Conservation (phyloP, 495 filamentous ascomycete genomes). For the Tuber aestivum region DNA sequence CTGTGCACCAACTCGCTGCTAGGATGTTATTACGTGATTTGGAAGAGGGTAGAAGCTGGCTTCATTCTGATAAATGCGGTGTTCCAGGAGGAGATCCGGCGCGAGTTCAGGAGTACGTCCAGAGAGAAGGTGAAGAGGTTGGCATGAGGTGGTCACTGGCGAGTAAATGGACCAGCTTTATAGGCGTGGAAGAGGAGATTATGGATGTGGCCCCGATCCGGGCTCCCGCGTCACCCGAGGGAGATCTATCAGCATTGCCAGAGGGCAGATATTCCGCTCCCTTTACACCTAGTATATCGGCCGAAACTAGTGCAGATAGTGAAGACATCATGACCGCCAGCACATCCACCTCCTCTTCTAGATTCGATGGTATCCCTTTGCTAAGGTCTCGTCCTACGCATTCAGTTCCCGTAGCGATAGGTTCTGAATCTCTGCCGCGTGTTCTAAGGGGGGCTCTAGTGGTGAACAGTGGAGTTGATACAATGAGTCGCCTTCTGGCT, state of each 20-base stretch:
- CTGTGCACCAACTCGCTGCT: conserved; percentile 65
- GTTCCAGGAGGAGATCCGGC: conserved; percentile 44
- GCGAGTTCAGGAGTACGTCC: conserved; percentile 53
- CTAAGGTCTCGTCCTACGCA: too few relatives aligned
- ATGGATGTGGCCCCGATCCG: conserved; percentile 20
- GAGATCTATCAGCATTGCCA: background rate
- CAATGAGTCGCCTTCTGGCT: background rate
- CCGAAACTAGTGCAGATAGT: background rate
- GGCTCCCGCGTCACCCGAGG: background rate
- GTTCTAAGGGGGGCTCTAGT: background rate
- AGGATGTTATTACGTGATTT: conserved; percentile 60
- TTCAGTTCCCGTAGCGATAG: background rate
- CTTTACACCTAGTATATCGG: background rate
- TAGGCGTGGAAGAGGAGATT: conserved; percentile 54
- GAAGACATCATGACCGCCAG: background rate
- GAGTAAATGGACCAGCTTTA: conserved; percentile 64
- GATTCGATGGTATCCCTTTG: background rate
- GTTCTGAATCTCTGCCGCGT: background rate
- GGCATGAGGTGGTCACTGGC: conserved; percentile 60
- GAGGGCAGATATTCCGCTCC: background rate
- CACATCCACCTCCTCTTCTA: too few relatives aligned
- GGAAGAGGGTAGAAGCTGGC: conserved; percentile 62
- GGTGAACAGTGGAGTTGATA: background rate
- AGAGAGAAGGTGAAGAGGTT: conserved; percentile 58
- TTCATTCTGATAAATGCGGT: conserved; percentile 42